Percentiles rank a stretch among this genome's conserved stretches.
Conservation (phyloP, 2,329 filamentous ascomycete species). For the Orbilia javanica region DNA sequence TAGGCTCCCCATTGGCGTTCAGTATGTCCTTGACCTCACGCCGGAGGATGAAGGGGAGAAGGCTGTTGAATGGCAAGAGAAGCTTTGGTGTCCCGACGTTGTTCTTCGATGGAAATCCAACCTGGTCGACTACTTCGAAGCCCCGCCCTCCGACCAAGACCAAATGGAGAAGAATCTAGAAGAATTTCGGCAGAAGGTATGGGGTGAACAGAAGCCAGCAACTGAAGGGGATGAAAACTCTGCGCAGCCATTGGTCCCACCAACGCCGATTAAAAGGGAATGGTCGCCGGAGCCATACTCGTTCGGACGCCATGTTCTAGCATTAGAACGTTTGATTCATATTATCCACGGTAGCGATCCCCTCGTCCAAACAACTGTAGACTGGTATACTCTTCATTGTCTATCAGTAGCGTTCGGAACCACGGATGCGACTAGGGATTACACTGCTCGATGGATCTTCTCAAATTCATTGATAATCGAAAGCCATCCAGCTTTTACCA, state of each 20-base stretch:
- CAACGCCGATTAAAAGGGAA: constrained; percentile 1
- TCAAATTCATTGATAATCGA: constrained; percentile 50
- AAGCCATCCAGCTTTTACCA: constrained; percentile 46
- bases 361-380: constrained; percentile 74
- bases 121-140: constrained; percentile 20
- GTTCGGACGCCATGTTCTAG: constrained; percentile 73
- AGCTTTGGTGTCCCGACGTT: constrained; percentile 71
- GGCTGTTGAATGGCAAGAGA: constrained; percentile 72
- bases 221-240: not conserved
- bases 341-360: constrained; percentile 71
- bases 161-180: constrained; percentile 22
- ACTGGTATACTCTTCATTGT: constrained; percentile 76
- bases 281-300: constrained; percentile 69
- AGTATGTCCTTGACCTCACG: constrained; percentile 75
- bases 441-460: constrained; percentile 55
- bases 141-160: constrained; percentile 7
- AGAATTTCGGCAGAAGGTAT: constrained; percentile 40
- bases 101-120: constrained; percentile 71
- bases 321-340: constrained; percentile 74
- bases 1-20: constrained; percentile 66
- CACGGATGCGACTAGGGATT: constrained; percentile 51
- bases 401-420: constrained; percentile 72
- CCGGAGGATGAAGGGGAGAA: constrained; percentile 75
- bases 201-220: constrained; percentile 12
- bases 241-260: not conserved